Conservation (phyloP, 75 land plant genomes). For the Picea sitchensis region DNA sequence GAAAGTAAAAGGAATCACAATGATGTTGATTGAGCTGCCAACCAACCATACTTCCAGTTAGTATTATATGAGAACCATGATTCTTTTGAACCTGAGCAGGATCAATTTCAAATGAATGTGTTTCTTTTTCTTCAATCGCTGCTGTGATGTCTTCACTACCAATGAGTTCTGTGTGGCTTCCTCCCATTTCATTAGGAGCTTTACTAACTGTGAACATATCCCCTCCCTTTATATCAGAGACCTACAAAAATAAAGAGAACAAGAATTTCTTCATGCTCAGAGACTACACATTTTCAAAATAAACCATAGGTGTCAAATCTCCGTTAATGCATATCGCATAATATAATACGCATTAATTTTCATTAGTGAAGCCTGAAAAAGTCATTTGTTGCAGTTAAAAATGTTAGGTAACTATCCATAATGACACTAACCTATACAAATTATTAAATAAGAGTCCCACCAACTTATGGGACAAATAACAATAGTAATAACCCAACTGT, state of each 20-base stretch:
- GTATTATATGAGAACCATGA: not conserved
- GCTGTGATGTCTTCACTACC: constrained; percentile 72
- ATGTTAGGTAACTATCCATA: not conserved
- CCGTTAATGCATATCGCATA: not conserved
- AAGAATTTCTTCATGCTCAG: not conserved
- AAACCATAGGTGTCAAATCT: not conserved
- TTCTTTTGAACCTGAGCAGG: constrained; percentile 70
- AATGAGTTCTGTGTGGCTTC: constrained; percentile 68
- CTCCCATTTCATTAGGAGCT: constrained; percentile 48
- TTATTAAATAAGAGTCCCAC: not conserved
- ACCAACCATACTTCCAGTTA: not conserved
- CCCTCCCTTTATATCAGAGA: constrained; percentile 32
- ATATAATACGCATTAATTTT: not conserved
- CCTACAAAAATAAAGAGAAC: not conserved
- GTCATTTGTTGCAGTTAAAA: not conserved
- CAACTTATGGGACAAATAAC: not conserved
- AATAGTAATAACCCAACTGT: not conserved
- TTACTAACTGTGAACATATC: constrained; percentile 74
- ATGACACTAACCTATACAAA: not conserved
- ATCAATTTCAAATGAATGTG: constrained; percentile 94
- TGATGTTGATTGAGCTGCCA: not conserved
- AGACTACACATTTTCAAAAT: not conserved
- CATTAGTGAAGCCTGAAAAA: not conserved
- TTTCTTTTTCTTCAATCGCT: constrained; percentile 90
- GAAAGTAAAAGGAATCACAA: not conserved